Evolutionary conservation across 768 basidiomycete species (phyloP).

Genomic region (Leccinum olivaceopallidum): DNA sequence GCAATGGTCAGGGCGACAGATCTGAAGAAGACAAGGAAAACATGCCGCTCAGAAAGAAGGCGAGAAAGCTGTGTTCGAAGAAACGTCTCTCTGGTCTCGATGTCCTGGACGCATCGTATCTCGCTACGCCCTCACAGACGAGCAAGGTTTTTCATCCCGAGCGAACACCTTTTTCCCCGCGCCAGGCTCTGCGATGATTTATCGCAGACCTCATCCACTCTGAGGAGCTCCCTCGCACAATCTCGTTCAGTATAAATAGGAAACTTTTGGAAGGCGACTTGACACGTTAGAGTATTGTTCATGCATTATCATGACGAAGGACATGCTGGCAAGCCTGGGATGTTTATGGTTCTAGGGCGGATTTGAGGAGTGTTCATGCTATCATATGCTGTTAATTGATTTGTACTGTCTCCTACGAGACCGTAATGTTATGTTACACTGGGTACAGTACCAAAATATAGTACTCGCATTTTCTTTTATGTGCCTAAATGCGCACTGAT

Average conservation of each 20-base stretch:
- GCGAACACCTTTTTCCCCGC: constrained; percentile 18
- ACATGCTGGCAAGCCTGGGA: background rate
- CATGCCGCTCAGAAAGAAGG: constrained; percentile 45
- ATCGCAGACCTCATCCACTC: background rate
- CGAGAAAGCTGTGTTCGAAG: constrained; percentile 40
- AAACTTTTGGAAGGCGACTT: background rate
- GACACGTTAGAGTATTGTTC: background rate
- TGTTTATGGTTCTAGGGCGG: constrained; percentile 7
- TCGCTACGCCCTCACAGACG: constrained; percentile 5
- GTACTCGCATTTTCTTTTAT: background rate
- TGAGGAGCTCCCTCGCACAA: background rate
- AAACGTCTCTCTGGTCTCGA: constrained; percentile 17
- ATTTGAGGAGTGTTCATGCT: constrained; percentile 28
- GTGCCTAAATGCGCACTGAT: too few species aligned
- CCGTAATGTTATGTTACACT: constrained; percentile 31
- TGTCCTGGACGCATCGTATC: constrained; percentile 5
- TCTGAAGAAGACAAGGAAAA: constrained; percentile 61
- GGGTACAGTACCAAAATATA: constrained; percentile 13
- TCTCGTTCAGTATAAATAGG: background rate
- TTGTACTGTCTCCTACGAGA: constrained; percentile 30
- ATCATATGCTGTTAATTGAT: constrained; percentile 32
- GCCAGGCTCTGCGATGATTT: constrained; percentile 22
- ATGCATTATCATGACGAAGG: constrained; percentile 9
- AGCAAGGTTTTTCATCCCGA: constrained; percentile 11
- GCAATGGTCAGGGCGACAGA: constrained; percentile 9